Evolutionary conservation across 1,139 yeast genomes (phyloP).

Genomic region (Yamadazyma conglobata): DNA sequence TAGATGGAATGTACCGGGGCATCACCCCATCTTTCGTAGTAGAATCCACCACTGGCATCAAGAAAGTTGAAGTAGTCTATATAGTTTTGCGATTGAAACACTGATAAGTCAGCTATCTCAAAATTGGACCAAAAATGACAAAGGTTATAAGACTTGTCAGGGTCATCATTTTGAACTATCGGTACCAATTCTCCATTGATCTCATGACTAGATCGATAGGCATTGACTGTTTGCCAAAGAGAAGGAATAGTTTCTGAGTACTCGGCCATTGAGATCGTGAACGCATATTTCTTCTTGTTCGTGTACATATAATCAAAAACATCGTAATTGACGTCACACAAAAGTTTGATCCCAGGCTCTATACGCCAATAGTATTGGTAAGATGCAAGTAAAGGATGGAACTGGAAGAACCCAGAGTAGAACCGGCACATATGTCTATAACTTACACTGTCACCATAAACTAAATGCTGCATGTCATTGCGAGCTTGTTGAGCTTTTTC

Average conservation of each 20-base stretch:
- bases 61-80: constrained; percentile 23
- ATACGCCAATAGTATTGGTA: constrained; percentile 65
- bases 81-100: constrained; percentile 24
- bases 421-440: constrained; percentile 39
- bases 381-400: constrained; percentile 25
- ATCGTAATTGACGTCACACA: constrained; percentile 58
- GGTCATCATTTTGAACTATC: constrained; percentile 19
- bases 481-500: constrained; percentile 16
- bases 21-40: constrained; percentile 42
- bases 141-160: constrained; percentile 24
- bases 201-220: constrained; percentile 9
- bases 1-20: constrained; percentile 38
- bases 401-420: constrained; percentile 35
- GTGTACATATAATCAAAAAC: constrained; percentile 54
- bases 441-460: constrained; percentile 28
- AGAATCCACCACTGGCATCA: constrained; percentile 34
- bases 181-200: constrained; percentile 11
- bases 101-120: constrained; percentile 30
- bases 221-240: constrained; percentile 25
- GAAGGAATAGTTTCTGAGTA: constrained; percentile 31
- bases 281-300: constrained; percentile 29
- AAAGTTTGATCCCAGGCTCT: constrained; percentile 55
- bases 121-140: constrained; percentile 42
- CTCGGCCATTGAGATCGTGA: constrained; percentile 29
- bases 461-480: constrained; percentile 13